Percentiles rank a stretch among this genome's conserved stretches.
phyloP scores from a whole-genome alignment of 495 filamentous ascomycete genomes.

The Penicillium tannophilum region DNA sequence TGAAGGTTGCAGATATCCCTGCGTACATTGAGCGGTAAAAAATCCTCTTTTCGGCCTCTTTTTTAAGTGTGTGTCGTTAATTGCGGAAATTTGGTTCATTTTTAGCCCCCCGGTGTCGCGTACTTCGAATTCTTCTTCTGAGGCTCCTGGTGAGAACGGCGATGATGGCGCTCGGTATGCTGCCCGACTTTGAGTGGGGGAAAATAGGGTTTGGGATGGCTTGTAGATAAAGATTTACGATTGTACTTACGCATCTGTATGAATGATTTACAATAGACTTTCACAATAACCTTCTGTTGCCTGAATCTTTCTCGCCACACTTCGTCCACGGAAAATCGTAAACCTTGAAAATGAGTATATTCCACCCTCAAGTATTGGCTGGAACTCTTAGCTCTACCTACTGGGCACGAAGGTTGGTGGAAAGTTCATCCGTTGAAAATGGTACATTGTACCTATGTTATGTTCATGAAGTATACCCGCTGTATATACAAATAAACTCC shows the following conservation, averaged over 20 bases:
- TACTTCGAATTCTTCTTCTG: slow-evolving; percentile 19
- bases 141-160: slow-evolving; percentile 19
- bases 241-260: slow-evolving; percentile 24
- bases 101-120: slow-evolving; percentile 27
- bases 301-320: neutral
- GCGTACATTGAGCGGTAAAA: slow-evolving; percentile 50
- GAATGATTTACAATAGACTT: slow-evolving; percentile 8
- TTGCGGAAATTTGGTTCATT: slow-evolving; percentile 25
- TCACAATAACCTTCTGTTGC: neutral
- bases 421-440: neutral
- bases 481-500: neutral
- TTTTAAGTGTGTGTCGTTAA: slow-evolving; percentile 34
- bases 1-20: slow-evolving; percentile 48
- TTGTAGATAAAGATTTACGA: slow-evolving; percentile 23
- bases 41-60: slow-evolving; percentile 26
- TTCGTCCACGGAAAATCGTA: neutral
- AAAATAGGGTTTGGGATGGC: slow-evolving; percentile 14
- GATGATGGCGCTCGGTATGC: slow-evolving; percentile 25
- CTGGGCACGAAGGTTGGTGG: too few species aligned
- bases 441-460: neutral
- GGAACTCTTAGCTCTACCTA: too few species aligned
- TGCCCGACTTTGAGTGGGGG: slow-evolving; percentile 28
- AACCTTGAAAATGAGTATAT: neutral
- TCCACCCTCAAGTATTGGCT: too few species aligned
- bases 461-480: neutral